Percentiles rank a stretch among this genome's conserved stretches.
phyloP scores from a whole-genome alignment of 192 early-diverging fungal genomes.

The Powellomyces hirtus region DNA sequence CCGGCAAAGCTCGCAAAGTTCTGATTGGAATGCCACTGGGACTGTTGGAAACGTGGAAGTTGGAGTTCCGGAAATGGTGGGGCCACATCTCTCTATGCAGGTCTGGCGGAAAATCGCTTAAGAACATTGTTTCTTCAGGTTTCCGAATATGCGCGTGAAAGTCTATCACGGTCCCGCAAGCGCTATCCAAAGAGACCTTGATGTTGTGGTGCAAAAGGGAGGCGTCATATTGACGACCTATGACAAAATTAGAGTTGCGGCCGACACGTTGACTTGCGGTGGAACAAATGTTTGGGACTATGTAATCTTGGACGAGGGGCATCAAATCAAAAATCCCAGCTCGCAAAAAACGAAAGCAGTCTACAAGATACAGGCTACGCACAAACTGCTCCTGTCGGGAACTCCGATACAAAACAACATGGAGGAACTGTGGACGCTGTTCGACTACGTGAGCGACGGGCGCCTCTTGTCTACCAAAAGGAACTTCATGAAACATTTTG shows the following conservation, averaged over 20 bases:
- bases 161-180: slow-evolving; percentile 19
- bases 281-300: slow-evolving; percentile 23
- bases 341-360: slow-evolving; percentile 20
- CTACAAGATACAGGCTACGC: not conserved
- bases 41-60: slow-evolving; percentile 25
- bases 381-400: slow-evolving; percentile 19
- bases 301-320: slow-evolving; percentile 19
- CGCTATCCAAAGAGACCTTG: slow-evolving; percentile 13
- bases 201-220: slow-evolving; percentile 21
- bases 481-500: slow-evolving; percentile 24
- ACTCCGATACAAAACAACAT: slow-evolving; percentile 30
- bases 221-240: slow-evolving; percentile 27
- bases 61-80: slow-evolving; percentile 21
- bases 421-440: slow-evolving; percentile 24
- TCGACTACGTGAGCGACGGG: slow-evolving; percentile 26
- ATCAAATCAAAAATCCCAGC: slow-evolving; percentile 22
- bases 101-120: not conserved
- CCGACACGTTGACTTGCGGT: not conserved
- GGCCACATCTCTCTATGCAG: not conserved
- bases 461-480: slow-evolving; percentile 9
- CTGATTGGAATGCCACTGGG: slow-evolving; percentile 26
- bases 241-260: slow-evolving; percentile 15
- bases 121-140: too few species aligned
- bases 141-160: slow-evolving; percentile 19
- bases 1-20: slow-evolving; percentile 17